phyloP scores from a whole-genome alignment of 2,329 filamentous ascomycete genomes.

The Pseudogymnoascus verrucosus region DNA sequence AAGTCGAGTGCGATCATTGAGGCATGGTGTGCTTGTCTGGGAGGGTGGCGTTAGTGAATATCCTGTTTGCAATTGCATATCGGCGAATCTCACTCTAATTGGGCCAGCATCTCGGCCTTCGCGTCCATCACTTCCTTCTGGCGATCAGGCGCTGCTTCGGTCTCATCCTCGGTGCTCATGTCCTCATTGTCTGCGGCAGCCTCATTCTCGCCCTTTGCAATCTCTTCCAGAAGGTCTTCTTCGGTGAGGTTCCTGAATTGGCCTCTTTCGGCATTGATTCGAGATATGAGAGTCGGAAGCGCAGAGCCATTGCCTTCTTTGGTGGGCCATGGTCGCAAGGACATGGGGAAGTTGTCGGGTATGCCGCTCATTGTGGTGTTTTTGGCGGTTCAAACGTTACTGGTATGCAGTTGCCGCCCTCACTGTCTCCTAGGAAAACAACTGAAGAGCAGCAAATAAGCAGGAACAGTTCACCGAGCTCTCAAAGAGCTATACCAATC shows the following conservation, averaged over 20 bases:
- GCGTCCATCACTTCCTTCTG: slow-evolving; percentile 33
- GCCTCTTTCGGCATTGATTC: slow-evolving; percentile 70
- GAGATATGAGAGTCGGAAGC: slow-evolving; percentile 67
- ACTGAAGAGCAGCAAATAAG: not conserved
- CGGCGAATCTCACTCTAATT: slow-evolving; percentile 44
- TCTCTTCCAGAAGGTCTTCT: slow-evolving; percentile 60
- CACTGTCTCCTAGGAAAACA: not conserved
- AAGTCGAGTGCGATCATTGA: slow-evolving; percentile 70
- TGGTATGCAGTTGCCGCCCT: not conserved
- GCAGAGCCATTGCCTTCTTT: slow-evolving; percentile 49
- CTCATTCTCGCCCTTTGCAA: slow-evolving; percentile 39
- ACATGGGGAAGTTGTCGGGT: slow-evolving; percentile 41
- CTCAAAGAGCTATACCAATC: not conserved
- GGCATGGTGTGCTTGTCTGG: slow-evolving; percentile 44
- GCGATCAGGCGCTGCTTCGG: slow-evolving; percentile 34
- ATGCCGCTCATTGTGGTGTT: slow-evolving; percentile 25
- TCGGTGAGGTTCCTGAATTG: slow-evolving; percentile 78
- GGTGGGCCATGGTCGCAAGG: slow-evolving; percentile 55
- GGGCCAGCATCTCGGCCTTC: slow-evolving; percentile 49
- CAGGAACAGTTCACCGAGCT: not conserved
- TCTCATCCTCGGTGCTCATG: slow-evolving; percentile 40
- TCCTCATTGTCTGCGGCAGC: slow-evolving; percentile 33
- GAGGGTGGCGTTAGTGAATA: slow-evolving; percentile 13
- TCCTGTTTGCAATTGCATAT: not conserved
- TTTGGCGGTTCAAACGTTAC: not conserved